Evolutionary conservation across 257 asterid species (phyloP).

Genomic region (Anisodus tanguticus): DNA sequence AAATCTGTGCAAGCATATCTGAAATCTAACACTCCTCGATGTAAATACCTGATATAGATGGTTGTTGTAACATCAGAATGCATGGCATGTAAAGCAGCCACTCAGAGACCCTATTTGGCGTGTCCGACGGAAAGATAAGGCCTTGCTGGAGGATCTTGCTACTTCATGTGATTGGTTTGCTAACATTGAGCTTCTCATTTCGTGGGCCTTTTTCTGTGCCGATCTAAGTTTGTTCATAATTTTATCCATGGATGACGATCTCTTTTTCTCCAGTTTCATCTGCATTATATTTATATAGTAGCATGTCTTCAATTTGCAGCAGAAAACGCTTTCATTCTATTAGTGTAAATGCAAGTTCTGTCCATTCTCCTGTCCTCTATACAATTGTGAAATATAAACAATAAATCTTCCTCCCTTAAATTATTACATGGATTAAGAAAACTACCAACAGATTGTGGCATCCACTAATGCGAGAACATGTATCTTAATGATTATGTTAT

Average conservation of each 20-base stretch:
- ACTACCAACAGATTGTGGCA: neutral
- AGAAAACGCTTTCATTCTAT: neutral
- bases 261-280: conserved; percentile 97
- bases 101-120: conserved; percentile 74
- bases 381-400: neutral
- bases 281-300: conserved; percentile 41
- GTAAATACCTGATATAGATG: conserved; percentile 46
- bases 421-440: neutral
- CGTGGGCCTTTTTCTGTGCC: conserved; percentile 91
- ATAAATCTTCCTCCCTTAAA: neutral
- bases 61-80: conserved; percentile 46
- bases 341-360: neutral
- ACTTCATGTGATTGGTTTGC: conserved; percentile 52
- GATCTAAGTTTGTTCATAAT: conserved; percentile 82
- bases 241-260: conserved; percentile 92
- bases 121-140: conserved; percentile 64
- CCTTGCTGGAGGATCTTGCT: conserved; percentile 51
- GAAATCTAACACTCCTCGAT: neutral
- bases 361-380: neutral
- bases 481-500: neutral
- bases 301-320: conserved; percentile 3
- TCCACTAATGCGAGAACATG: neutral
- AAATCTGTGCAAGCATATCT: neutral
- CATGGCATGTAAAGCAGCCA: conserved; percentile 95
- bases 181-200: conserved; percentile 69